These are phyloP conservation scores for Cyphellophora attinorum DNA, from an alignment of 2,329 filamentous ascomycete species.

Conservation along the genomic window DNA sequence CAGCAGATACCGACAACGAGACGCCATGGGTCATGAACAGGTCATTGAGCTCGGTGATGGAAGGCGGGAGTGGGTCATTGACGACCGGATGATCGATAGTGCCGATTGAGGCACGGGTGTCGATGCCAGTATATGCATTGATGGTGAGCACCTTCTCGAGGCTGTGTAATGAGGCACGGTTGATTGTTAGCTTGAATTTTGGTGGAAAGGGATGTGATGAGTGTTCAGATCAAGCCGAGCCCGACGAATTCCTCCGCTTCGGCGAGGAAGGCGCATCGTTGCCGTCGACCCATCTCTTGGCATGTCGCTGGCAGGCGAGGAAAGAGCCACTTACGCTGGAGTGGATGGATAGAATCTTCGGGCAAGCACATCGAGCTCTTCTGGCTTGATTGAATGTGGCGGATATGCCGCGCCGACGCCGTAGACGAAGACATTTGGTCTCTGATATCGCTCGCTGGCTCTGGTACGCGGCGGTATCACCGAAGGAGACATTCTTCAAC, in stretches of 20 bases:
- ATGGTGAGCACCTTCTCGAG: slow-evolving; percentile 56
- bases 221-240: neutral
- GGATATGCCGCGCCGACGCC: slow-evolving; percentile 54
- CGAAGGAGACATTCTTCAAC: slow-evolving; percentile 23
- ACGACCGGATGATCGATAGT: slow-evolving; percentile 52
- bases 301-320: neutral
- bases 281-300: slow-evolving; percentile 3
- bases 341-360: slow-evolving; percentile 51
- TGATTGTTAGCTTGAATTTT: slow-evolving; percentile 4
- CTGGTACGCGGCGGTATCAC: slow-evolving; percentile 11
- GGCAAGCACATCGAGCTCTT: slow-evolving; percentile 43
- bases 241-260: no score
- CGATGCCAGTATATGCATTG: slow-evolving; percentile 57
- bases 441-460: slow-evolving; percentile 26
- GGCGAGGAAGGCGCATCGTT: no score
- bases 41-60: slow-evolving; percentile 20
- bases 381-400: slow-evolving; percentile 42
- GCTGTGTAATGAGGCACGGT: slow-evolving; percentile 26
- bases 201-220: neutral
- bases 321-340: slow-evolving; percentile 41
- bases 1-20: slow-evolving; percentile 22
- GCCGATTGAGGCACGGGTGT: slow-evolving; percentile 53
- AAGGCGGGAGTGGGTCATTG: slow-evolving; percentile 35
- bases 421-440: slow-evolving; percentile 41
- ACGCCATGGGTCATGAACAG: slow-evolving; percentile 22